These are phyloP conservation scores for Purpureocillium takamizusanense DNA, from an alignment of 2,329 filamentous ascomycete genomes.

Conservation along the genomic window DNA sequence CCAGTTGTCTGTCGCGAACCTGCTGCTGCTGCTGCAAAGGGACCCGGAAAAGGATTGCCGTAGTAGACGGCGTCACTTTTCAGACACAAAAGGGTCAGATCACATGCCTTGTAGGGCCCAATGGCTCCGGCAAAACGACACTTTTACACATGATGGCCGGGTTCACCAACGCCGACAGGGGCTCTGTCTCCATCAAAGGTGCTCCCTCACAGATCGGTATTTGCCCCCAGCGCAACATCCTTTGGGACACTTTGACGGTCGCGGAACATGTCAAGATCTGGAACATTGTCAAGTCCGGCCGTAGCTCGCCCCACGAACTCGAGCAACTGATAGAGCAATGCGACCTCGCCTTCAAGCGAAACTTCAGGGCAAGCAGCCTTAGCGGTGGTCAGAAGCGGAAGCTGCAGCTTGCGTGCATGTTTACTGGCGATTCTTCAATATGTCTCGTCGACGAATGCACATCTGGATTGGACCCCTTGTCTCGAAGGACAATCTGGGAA, in stretches of 20 bases:
- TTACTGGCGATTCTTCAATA: slow-evolving; percentile 56
- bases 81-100: slow-evolving; percentile 51
- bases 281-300: slow-evolving; percentile 45
- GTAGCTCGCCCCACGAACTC: slow-evolving; percentile 35
- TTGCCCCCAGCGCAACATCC: slow-evolving; percentile 60
- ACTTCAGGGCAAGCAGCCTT: slow-evolving; percentile 44
- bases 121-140: slow-evolving; percentile 63
- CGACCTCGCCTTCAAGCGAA: slow-evolving; percentile 49
- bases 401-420: slow-evolving; percentile 62
- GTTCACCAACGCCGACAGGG: slow-evolving; percentile 49
- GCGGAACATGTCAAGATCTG: slow-evolving; percentile 56
- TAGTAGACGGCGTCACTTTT: slow-evolving; percentile 53
- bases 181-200: slow-evolving; percentile 49
- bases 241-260: slow-evolving; percentile 58
- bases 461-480: slow-evolving; percentile 57
- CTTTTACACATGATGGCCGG: slow-evolving; percentile 61
- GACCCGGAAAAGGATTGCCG: slow-evolving; percentile 27
- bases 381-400: slow-evolving; percentile 65
- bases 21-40: slow-evolving; percentile 22
- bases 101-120: slow-evolving; percentile 58
- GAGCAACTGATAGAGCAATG: slow-evolving; percentile 44
- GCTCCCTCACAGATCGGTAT: slow-evolving; percentile 36
- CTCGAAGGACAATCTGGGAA: slow-evolving; percentile 60
- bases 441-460: slow-evolving; percentile 65
- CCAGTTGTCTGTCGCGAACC: no score